Conservation (phyloP, 2,329 filamentous ascomycete species). For the Grosmannia huntii region DNA sequence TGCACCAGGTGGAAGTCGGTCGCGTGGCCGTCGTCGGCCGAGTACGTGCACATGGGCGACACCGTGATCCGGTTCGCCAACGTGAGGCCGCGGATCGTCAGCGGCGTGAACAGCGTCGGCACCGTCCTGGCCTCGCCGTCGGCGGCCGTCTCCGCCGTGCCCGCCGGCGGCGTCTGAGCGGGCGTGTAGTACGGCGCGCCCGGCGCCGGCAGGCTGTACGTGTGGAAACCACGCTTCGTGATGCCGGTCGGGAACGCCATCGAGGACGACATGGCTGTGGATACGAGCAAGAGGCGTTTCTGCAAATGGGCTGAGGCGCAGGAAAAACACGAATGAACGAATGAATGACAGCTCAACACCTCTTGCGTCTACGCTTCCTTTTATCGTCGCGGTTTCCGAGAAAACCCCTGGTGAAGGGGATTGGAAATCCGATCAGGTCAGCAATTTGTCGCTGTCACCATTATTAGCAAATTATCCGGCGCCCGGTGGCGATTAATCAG, state of each 20-base stretch:
- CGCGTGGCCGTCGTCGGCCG: constrained; percentile 49
- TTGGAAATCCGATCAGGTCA: too few species aligned
- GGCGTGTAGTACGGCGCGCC: constrained; percentile 42
- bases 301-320: too few species aligned
- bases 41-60: constrained; percentile 51
- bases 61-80: constrained; percentile 46
- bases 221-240: background rate
- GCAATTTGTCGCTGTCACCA: too few species aligned
- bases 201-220: constrained; percentile 24
- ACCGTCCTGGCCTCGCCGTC: constrained; percentile 15
- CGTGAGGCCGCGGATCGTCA: constrained; percentile 38
- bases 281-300: background rate
- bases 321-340: too few species aligned
- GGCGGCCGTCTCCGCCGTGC: constrained; percentile 25
- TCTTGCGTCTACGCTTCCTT: too few species aligned
- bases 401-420: too few species aligned
- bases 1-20: constrained; percentile 77
- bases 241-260: background rate
- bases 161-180: constrained; percentile 37
- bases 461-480: too few species aligned
- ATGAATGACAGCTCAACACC: too few species aligned
- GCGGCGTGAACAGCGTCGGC: constrained; percentile 43
- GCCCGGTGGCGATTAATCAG: too few species aligned
- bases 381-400: too few species aligned
- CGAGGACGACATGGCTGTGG: background rate